Percentiles rank a stretch among this genome's conserved stretches.
These are phyloP conservation scores for Cardamine resedifolia DNA, from an alignment of 345 rosid species.

Conservation along the genomic window DNA sequence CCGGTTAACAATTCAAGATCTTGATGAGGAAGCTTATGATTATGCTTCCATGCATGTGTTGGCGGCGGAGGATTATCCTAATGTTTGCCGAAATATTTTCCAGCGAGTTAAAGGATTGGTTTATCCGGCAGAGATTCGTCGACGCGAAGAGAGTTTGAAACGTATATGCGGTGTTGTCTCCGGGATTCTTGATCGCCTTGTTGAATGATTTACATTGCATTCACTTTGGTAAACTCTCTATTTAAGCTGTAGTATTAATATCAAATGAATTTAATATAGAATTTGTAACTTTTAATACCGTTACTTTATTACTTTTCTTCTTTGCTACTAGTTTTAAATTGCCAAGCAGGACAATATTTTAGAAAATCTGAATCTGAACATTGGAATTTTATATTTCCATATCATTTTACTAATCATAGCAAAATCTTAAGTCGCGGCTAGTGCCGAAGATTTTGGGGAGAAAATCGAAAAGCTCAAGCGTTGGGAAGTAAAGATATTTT, in stretches of 20 bases:
- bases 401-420: not conserved
- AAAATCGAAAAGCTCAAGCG: not conserved
- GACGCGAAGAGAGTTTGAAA: slow-evolving; percentile 63
- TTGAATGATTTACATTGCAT: slow-evolving; percentile 9
- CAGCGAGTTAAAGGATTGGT: slow-evolving; percentile 44
- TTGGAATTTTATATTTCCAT: not conserved
- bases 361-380: not conserved
- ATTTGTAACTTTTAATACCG: not conserved
- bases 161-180: slow-evolving; percentile 68
- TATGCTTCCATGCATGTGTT: slow-evolving; percentile 64
- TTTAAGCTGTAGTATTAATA: not conserved
- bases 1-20: slow-evolving; percentile 45
- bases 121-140: slow-evolving; percentile 62
- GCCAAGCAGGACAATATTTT: not conserved
- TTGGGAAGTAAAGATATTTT: not conserved
- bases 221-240: not conserved
- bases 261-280: not conserved
- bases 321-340: not conserved
- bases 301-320: not conserved
- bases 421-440: slow-evolving; percentile 15
- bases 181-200: slow-evolving; percentile 61
- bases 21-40: slow-evolving; percentile 57
- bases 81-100: slow-evolving; percentile 62
- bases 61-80: slow-evolving; percentile 77
- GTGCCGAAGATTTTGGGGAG: slow-evolving; percentile 25